phyloP scores from a whole-genome alignment of 768 basidiomycete species.

The Xerocomellus amylosporus region DNA sequence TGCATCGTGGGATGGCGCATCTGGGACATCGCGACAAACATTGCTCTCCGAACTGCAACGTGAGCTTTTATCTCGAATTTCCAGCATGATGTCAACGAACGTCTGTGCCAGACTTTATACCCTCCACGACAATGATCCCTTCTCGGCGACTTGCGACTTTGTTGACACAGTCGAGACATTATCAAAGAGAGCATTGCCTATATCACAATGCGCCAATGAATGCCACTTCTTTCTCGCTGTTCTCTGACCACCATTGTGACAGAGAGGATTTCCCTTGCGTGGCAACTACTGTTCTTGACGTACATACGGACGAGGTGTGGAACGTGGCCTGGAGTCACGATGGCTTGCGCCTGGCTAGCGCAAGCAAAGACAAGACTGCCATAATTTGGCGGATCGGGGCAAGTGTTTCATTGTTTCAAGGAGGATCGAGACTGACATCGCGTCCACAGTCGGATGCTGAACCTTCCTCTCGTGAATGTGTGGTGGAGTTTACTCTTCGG shows the following conservation, averaged over 20 bases:
- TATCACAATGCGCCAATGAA: conserved; percentile 78
- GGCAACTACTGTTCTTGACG: conserved; percentile 81
- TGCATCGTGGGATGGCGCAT: conserved; percentile 88
- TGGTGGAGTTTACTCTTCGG: conserved; percentile 54
- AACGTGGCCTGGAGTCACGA: conserved; percentile 92
- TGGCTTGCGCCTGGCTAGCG: conserved; percentile 80
- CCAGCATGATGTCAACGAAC: not conserved
- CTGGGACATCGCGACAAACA: conserved; percentile 70
- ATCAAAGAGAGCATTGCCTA: conserved; percentile 78
- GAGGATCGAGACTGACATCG: conserved; percentile 5
- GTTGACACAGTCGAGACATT: conserved; percentile 76
- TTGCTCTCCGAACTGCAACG: conserved; percentile 82
- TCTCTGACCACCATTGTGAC: conserved; percentile 82
- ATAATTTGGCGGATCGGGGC: conserved; percentile 90
- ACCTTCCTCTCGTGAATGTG: conserved; percentile 57
- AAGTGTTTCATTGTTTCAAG: conserved; percentile 31
- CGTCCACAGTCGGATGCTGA: conserved; percentile 43
- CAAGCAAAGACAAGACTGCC: conserved; percentile 81
- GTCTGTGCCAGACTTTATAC: conserved; percentile 69
- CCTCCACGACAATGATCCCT: conserved; percentile 90
- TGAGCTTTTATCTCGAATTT: conserved; percentile 34
- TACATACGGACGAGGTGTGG: conserved; percentile 95
- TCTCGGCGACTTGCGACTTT: conserved; percentile 82
- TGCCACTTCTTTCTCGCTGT: conserved; percentile 69
- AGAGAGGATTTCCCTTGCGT: conserved; percentile 78